These are phyloP conservation scores for Medicago ruthenica DNA, from an alignment of 306 rosid species.

Conservation along the genomic window DNA sequence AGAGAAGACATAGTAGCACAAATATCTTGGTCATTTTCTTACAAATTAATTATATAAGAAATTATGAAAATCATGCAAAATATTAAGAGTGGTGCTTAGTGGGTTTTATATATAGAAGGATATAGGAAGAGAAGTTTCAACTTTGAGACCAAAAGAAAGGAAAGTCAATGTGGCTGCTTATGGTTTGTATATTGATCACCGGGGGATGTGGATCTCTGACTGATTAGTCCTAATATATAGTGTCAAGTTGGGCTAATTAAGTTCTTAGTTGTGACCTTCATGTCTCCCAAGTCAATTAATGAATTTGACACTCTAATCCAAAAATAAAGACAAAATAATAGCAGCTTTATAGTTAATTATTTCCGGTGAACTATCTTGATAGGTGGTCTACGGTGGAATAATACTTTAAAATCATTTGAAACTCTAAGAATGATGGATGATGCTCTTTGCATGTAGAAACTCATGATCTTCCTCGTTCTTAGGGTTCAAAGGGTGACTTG, in stretches of 20 bases:
- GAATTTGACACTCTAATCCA: neutral
- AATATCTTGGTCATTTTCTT: conserved; percentile 37
- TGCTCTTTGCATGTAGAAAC: too few species aligned
- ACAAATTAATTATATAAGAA: neutral
- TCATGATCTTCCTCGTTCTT: too few species aligned
- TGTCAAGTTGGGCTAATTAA: neutral
- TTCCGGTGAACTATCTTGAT: too few species aligned
- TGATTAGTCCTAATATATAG: neutral
- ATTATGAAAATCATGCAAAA: neutral
- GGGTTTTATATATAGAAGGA: neutral
- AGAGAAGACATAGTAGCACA: conserved; percentile 29
- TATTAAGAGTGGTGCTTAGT: neutral
- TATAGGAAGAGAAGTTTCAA: neutral
- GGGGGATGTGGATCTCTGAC: conserved; percentile 5
- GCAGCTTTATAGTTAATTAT: too few species aligned
- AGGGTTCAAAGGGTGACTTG: too few species aligned
- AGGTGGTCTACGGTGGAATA: too few species aligned
- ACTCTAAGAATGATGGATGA: too few species aligned
- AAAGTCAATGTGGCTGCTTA: neutral
- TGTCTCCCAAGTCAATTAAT: neutral
- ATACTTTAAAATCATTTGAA: too few species aligned
- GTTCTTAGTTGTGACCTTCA: neutral
- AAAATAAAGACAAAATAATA: too few species aligned
- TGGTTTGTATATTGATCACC: neutral
- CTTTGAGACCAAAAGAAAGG: neutral